These are phyloP conservation scores for Trichoderma guizhouense DNA, from an alignment of 2,329 filamentous ascomycete species.

Conservation along the genomic window DNA sequence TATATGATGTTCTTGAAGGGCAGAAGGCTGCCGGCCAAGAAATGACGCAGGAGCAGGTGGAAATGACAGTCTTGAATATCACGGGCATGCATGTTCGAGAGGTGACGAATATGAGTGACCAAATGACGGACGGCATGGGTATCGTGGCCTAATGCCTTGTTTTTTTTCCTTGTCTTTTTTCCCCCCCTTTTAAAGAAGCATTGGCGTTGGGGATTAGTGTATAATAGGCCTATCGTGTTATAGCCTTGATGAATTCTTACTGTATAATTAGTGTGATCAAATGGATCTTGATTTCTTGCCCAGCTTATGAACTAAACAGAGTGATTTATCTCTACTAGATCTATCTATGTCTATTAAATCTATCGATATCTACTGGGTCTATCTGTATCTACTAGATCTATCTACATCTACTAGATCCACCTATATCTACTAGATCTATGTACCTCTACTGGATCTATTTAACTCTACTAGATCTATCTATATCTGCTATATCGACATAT, in stretches of 20 bases:
- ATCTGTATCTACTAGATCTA: neutral
- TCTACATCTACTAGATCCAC: neutral
- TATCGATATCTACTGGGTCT: neutral
- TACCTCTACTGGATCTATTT: neutral
- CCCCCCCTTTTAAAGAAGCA: neutral
- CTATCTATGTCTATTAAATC: neutral
- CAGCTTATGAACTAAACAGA: neutral
- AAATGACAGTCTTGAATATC: conserved; percentile 60
- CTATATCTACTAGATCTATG: neutral
- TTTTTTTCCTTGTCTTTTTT: neutral
- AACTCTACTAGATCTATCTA: neutral
- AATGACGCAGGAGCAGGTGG: conserved; percentile 61
- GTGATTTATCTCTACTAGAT: neutral
- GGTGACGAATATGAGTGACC: conserved; percentile 36
- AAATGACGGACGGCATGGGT: conserved; percentile 44
- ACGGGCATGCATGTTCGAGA: conserved; percentile 45
- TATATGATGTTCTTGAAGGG: conserved; percentile 81
- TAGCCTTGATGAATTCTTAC: neutral
- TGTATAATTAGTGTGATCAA: neutral
- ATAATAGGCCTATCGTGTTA: neutral
- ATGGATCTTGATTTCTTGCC: neutral
- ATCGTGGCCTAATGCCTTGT: conserved; percentile 27
- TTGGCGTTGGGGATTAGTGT: neutral
- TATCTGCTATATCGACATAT: neutral
- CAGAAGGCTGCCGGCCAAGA: conserved; percentile 64